Conservation (phyloP, 257 asterid genomes). For the Fraxinus pennsylvanica region DNA sequence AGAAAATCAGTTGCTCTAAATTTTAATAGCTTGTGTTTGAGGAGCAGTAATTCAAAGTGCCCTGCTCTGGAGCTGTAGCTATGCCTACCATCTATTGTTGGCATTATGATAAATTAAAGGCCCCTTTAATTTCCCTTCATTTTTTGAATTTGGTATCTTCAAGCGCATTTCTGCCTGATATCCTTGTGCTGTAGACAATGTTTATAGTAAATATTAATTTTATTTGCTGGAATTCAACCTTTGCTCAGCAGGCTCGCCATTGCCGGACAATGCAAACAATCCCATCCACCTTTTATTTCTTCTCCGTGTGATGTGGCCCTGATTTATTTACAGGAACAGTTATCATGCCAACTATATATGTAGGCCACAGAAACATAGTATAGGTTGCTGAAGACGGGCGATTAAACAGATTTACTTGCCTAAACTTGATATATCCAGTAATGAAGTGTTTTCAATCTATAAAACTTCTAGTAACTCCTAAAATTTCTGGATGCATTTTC, state of each 20-base stretch:
- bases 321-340: too few species aligned
- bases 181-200: neutral
- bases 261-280: neutral
- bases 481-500: neutral
- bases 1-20: neutral
- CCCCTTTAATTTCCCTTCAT: neutral
- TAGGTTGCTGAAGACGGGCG: neutral
- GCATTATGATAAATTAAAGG: neutral
- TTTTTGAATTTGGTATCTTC: neutral
- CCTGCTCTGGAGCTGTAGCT: neutral
- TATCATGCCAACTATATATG: too few species aligned
- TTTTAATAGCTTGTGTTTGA: slow-evolving; percentile 1
- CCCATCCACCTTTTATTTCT: neutral
- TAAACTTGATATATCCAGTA: neutral
- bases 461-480: slow-evolving; percentile 8
- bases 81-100: neutral
- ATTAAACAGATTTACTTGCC: neutral
- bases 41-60: neutral
- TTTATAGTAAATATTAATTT: neutral
- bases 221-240: neutral
- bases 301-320: neutral
- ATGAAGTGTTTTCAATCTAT: neutral
- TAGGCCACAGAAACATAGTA: neutral
- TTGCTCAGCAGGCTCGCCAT: neutral
- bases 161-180: neutral